phyloP scores from a whole-genome alignment of 345 rosid species.

The Microcos paniculata region DNA sequence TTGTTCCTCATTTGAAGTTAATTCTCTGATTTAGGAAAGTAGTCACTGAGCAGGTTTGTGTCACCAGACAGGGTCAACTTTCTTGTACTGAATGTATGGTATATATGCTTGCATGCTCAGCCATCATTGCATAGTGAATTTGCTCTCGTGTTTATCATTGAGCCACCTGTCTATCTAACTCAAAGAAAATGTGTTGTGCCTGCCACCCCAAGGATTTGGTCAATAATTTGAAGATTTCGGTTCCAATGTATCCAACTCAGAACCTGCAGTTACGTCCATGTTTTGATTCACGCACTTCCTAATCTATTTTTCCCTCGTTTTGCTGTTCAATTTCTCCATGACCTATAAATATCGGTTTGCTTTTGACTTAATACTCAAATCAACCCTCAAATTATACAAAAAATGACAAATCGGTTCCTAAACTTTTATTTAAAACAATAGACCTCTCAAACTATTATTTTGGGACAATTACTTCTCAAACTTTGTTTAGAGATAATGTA shows the following conservation, averaged over 20 bases:
- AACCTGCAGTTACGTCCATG: not conserved
- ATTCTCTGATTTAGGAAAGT: slow-evolving; percentile 20
- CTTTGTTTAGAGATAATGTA: no score
- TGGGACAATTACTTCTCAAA: no score
- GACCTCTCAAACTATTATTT: no score
- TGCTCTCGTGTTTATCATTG: not conserved
- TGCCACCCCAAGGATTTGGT: not conserved
- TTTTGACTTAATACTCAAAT: no score
- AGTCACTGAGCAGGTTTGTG: not conserved
- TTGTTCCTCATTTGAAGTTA: slow-evolving; percentile 5
- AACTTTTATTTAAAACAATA: no score
- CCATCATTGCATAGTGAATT: slow-evolving; percentile 4
- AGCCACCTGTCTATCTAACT: slow-evolving; percentile 2
- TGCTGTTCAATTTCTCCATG: not conserved
- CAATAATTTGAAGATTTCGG: not conserved
- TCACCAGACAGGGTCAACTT: slow-evolving; percentile 11
- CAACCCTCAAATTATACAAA: no score
- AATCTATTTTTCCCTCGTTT: not conserved
- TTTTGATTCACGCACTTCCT: not conserved
- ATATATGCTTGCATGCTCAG: slow-evolving; percentile 1
- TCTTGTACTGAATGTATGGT: not conserved
- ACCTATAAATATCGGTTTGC: not conserved
- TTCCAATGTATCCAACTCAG: not conserved
- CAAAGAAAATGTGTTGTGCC: not conserved
- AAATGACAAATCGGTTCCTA: no score